Percentiles rank a stretch among this genome's conserved stretches.
Evolutionary conservation across 2,329 filamentous ascomycete species (phyloP).

Genomic region (Gaeumannomyces tritici): DNA sequence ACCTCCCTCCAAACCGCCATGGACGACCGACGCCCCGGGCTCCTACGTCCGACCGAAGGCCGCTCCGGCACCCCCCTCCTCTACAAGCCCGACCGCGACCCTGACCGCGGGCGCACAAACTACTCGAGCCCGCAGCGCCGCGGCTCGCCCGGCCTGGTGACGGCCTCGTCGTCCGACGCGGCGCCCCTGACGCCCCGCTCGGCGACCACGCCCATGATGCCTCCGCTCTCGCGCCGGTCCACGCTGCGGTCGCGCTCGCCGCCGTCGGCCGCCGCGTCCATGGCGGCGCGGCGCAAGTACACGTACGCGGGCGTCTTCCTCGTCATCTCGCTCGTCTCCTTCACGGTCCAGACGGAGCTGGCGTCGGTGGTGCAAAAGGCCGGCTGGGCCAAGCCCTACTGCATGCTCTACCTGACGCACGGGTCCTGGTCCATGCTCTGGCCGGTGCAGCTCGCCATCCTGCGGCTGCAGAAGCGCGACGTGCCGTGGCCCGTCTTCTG

Average conservation of each 20-base stretch:
- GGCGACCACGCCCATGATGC: constrained; percentile 15
- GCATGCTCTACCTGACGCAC: constrained; percentile 97
- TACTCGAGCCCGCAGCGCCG: constrained; percentile 4
- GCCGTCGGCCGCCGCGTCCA: constrained; percentile 44
- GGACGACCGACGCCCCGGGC: not conserved
- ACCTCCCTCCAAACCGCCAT: not conserved
- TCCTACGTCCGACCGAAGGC: constrained; percentile 2
- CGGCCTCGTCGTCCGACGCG: not conserved
- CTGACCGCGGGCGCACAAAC: constrained; percentile 6
- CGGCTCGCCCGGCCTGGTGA: not conserved
- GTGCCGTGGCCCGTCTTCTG: constrained; percentile 80
- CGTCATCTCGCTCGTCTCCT: constrained; percentile 71
- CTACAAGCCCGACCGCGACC: constrained; percentile 2
- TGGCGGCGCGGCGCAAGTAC: constrained; percentile 72
- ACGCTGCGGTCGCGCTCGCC: constrained; percentile 73
- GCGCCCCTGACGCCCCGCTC: constrained; percentile 20
- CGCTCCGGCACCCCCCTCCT: constrained; percentile 1
- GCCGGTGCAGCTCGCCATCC: constrained; percentile 71
- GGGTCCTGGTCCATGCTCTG: constrained; percentile 87
- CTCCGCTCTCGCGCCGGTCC: constrained; percentile 43
- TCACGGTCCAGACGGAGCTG: constrained; percentile 91
- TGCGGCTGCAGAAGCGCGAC: constrained; percentile 70
- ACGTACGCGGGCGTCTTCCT: constrained; percentile 80
- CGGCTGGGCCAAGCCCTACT: constrained; percentile 97
- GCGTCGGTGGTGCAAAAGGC: constrained; percentile 91